These are phyloP conservation scores for Moelleriella libera DNA, from an alignment of 2,329 filamentous ascomycete genomes.

Conservation along the genomic window DNA sequence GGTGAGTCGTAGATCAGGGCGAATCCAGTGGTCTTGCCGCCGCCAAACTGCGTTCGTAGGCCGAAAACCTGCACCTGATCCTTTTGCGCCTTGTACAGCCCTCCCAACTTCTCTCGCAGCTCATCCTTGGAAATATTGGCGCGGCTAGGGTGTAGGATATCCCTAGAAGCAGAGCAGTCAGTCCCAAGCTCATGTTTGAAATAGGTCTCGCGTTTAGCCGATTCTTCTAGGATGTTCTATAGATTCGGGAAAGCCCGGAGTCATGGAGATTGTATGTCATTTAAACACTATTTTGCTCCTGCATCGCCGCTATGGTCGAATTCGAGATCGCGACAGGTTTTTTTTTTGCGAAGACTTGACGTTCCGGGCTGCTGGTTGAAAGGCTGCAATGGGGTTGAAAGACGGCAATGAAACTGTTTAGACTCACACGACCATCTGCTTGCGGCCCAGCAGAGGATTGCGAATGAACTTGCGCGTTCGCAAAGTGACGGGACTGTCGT, in stretches of 20 bases:
- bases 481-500: constrained; percentile 64
- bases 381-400: neutral
- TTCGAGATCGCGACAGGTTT: too few species aligned
- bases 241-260: too few species aligned
- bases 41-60: constrained; percentile 97
- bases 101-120: constrained; percentile 85
- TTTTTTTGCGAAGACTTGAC: too few species aligned
- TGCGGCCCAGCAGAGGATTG: constrained; percentile 96
- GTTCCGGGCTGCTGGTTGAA: neutral
- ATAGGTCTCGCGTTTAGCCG: too few species aligned
- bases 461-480: constrained; percentile 99
- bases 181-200: too few species aligned
- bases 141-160: constrained; percentile 97
- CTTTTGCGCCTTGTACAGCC: constrained; percentile 97
- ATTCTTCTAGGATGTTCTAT: too few species aligned
- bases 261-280: too few species aligned
- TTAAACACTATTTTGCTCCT: too few species aligned
- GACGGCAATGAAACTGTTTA: constrained; percentile 3
- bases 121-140: constrained; percentile 99
- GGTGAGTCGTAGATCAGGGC: constrained; percentile 96
- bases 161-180: constrained; percentile 39
- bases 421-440: constrained; percentile 99
- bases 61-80: constrained; percentile 97
- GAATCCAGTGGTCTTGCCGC: constrained; percentile 98
- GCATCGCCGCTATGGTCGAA: too few species aligned